Percentiles rank a stretch among this genome's conserved stretches.
These are phyloP conservation scores for Didymosphaeria variabile DNA, from an alignment of 2,329 filamentous ascomycete genomes.

Conservation along the genomic window DNA sequence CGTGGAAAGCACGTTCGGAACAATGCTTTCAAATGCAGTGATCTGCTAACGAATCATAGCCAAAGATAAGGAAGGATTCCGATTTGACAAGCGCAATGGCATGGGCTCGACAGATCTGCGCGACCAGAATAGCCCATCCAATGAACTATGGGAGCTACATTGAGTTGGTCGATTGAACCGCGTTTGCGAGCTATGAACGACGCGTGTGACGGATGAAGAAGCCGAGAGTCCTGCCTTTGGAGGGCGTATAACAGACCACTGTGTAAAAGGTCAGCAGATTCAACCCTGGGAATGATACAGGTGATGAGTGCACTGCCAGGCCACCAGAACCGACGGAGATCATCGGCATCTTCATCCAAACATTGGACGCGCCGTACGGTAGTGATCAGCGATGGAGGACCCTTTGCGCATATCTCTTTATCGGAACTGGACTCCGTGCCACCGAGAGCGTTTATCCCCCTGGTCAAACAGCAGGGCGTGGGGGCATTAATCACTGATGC, in stretches of 20 bases:
- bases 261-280: too few relatives aligned
- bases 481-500: slow-evolving; percentile 1
- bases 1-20: background rate
- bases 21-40: too few relatives aligned
- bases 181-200: background rate
- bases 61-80: background rate
- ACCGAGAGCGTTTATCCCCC: background rate
- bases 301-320: too few relatives aligned
- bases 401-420: too few relatives aligned
- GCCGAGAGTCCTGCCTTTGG: background rate
- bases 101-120: background rate
- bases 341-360: background rate
- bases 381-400: too few relatives aligned
- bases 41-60: background rate
- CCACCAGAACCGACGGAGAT: too few relatives aligned
- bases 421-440: background rate
- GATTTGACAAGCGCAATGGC: background rate
- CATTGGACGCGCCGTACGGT: background rate
- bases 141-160: background rate
- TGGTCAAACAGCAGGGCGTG: background rate
- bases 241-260: background rate
- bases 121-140: background rate
- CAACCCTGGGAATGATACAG: too few relatives aligned
- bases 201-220: background rate
- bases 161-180: background rate